phyloP scores from a whole-genome alignment of 2,329 filamentous ascomycete genomes.

The Pseudofabraea citricarpa region DNA sequence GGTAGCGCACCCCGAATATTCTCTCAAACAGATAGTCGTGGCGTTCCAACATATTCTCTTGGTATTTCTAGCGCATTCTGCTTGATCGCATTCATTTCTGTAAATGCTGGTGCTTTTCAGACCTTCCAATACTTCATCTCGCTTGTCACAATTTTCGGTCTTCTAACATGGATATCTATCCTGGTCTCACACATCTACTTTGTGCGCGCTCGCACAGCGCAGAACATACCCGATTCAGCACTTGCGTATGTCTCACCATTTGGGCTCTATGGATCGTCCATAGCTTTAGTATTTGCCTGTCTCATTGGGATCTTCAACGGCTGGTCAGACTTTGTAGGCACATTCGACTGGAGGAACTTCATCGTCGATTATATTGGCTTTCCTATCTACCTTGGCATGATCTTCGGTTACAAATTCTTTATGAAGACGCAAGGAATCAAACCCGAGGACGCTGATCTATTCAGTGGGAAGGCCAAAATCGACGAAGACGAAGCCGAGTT shows the following conservation, averaged over 20 bases:
- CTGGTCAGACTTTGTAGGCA: slow-evolving; percentile 60
- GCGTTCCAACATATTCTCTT: slow-evolving; percentile 45
- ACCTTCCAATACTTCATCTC: slow-evolving; percentile 72
- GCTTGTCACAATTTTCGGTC: slow-evolving; percentile 43
- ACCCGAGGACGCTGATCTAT: slow-evolving; percentile 49
- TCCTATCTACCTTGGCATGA: slow-evolving; percentile 55
- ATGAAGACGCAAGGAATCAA: slow-evolving; percentile 38
- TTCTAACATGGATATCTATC: slow-evolving; percentile 29
- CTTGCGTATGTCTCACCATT: slow-evolving; percentile 68
- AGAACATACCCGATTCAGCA: slow-evolving; percentile 49
- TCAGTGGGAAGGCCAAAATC: slow-evolving; percentile 53
- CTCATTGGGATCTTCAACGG: slow-evolving; percentile 81
- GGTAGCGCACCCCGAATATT: slow-evolving; percentile 62
- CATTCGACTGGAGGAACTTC: slow-evolving; percentile 61
- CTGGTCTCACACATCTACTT: slow-evolving; percentile 67
- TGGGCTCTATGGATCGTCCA: slow-evolving; percentile 65
- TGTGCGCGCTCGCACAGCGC: slow-evolving; percentile 56
- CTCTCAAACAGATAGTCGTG: slow-evolving; percentile 47
- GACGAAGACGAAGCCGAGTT: slow-evolving; percentile 51
- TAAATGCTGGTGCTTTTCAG: slow-evolving; percentile 51
- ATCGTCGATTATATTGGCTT: slow-evolving; percentile 61
- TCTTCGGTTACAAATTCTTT: slow-evolving; percentile 49
- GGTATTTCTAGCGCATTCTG: slow-evolving; percentile 47
- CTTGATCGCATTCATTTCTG: slow-evolving; percentile 62
- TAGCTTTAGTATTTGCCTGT: slow-evolving; percentile 64